Conservation (phyloP, 208 protist genomes). For the Acanthamoeba royreba region DNA sequence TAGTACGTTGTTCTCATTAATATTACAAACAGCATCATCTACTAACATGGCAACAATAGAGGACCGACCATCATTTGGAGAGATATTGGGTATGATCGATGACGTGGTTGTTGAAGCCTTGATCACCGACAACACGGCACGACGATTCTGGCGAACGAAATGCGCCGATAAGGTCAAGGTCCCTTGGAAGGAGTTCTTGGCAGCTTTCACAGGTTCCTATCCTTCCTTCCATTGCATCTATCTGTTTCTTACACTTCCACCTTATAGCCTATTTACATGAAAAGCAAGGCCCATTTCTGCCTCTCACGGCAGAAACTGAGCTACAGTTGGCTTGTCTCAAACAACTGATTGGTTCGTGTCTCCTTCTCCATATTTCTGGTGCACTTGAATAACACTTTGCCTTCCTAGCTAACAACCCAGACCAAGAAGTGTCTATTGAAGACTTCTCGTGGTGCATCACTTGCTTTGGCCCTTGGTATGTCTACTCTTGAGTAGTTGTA, state of each 20-base stretch:
- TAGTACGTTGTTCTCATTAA: neutral
- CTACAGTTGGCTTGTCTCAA: neutral
- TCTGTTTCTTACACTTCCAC: neutral
- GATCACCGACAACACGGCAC: neutral
- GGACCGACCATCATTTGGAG: neutral
- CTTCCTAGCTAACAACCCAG: neutral
- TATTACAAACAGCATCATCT: neutral
- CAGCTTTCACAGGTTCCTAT: neutral
- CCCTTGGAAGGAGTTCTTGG: neutral
- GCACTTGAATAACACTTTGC: neutral
- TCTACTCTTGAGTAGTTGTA: neutral
- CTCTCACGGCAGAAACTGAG: neutral
- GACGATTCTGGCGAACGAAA: neutral
- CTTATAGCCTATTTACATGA: neutral
- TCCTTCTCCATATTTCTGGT: neutral
- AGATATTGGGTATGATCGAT: neutral
- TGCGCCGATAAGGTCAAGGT: neutral
- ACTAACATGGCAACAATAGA: neutral
- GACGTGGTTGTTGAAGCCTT: neutral
- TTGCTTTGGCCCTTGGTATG: neutral
- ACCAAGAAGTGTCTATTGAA: slow-evolving; percentile 26
- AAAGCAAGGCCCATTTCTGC: neutral
- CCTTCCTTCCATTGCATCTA: neutral
- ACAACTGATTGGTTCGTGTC: neutral
- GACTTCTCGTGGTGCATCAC: neutral